phyloP scores from a whole-genome alignment of 2,329 filamentous ascomycete species.

The Zasmidium citrigriseum region DNA sequence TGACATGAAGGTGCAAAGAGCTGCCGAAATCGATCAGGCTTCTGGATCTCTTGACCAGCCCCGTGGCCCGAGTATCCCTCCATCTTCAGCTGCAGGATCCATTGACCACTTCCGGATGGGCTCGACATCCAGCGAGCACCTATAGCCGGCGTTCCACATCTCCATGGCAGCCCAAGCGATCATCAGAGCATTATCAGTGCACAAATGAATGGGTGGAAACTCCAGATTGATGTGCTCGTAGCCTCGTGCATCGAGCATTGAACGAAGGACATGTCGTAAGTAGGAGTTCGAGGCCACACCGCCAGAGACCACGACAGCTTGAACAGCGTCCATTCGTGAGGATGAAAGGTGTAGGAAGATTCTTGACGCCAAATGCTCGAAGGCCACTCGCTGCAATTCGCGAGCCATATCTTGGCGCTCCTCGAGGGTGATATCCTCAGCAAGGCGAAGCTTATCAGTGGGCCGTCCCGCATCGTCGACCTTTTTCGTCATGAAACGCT shows the following conservation, averaged over 20 bases:
- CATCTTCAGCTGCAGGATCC: slow-evolving; percentile 61
- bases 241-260: slow-evolving; percentile 67
- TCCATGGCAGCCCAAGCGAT: slow-evolving; percentile 91
- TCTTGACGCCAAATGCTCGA: slow-evolving; percentile 81
- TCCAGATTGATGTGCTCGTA: slow-evolving; percentile 62
- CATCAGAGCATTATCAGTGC: slow-evolving; percentile 97
- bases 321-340: slow-evolving; percentile 34
- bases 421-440: slow-evolving; percentile 48
- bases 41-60: not conserved
- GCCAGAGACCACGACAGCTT: slow-evolving; percentile 78
- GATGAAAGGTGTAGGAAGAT: slow-evolving; percentile 57
- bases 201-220: slow-evolving; percentile 75
- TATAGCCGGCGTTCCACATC: slow-evolving; percentile 81
- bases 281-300: slow-evolving; percentile 87
- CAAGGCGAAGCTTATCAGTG: slow-evolving; percentile 34
- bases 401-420: slow-evolving; percentile 71
- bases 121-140: slow-evolving; percentile 60
- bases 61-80: slow-evolving; percentile 63
- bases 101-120: slow-evolving; percentile 73
- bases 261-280: slow-evolving; percentile 63
- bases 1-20: no score
- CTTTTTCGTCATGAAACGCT: slow-evolving; percentile 52
- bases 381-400: slow-evolving; percentile 75
- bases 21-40: not conserved
- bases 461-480: slow-evolving; percentile 28